Base-by-base conservation (phyloP, 2,329 filamentous ascomycete genomes). In the Cercospora zeina region DNA sequence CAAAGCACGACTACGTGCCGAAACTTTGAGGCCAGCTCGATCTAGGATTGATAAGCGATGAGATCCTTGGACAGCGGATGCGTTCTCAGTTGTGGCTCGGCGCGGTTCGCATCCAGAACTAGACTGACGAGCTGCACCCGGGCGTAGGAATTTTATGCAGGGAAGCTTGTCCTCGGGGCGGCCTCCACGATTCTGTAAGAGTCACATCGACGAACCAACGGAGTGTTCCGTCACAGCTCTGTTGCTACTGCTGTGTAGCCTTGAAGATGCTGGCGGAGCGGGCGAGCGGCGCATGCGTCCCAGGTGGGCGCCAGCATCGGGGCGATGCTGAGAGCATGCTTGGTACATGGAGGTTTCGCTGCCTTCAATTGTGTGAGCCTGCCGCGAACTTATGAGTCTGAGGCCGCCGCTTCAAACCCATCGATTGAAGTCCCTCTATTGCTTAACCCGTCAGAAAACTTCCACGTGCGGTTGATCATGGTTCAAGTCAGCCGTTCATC, bases 71-170 rank as follows among this genome's bases (percentile, higher is more conserved):
- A 30, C 8, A 7, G 42, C 21, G 21, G 42, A 49, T 27, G 13
- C 42, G 42, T 49, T 49, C 21, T 9, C 4, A 10, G 31, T 2
- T 34, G 13, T 14, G 24, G 42, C 42, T 49, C 21, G 42, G 24
- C 42, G 24, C 42, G 3, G 31, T 31, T 34, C 30, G 49, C 31
- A 34, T 53, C 27, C 31, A 34, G 13, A 19, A 4, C 49, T 53
- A 53, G 49, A 14, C 49, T 53, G 49, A 34, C 49, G 21, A 53
- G 49, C 49, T 53, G 49, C 49, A 53, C n/a, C 49, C 27, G 49
- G 49, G 49, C 49, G 49, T 53, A 53, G 49, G 49, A 13, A 34
- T 21, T 21, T 10, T 34, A 33, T 53, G 49, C 49, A 53, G 49
- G 42, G 42, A 30, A 30, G 42, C 42, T 27, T 10, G 42, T 21